Evolutionary conservation across 73 alveolate species (phyloP), one percentile per base, ranked within the genome.

Genomic region (Strombidium stylifer): DNA sequence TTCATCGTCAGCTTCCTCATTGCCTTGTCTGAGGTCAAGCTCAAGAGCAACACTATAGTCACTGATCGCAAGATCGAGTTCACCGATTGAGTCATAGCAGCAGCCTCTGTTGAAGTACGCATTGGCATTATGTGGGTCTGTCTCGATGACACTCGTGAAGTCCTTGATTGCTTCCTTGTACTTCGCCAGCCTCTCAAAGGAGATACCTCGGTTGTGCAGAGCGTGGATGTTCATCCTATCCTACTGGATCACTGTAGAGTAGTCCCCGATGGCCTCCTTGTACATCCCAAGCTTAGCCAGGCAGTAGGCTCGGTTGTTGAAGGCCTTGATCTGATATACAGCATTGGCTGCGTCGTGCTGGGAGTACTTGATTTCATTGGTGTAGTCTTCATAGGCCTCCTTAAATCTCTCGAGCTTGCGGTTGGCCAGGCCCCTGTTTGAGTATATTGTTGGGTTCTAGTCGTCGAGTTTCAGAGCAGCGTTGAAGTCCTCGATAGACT

Each of bases 31-130:
- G 81, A 70, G 73, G 73, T 91, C 94, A 28, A 87, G 69, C 72
- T 91, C 98, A 1, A 91, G 81, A 1, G 98, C 98, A 64, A 82
- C 81, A 5, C 95, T 52, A 64, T 91, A 91, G 49, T 91, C 98
- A 67, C 60, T 58, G 30, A 91, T 91, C 14, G 98, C 98, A 31
- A 62, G 57, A 47, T 89, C 97, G 25, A 71, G 69, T 52, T 84
- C 87, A 56, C 87, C 89, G 0, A 89, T 70, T 48, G 85, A 93
- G 72, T 95, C 99, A 72, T 89, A 95, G 39, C 99, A 95, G 56
- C 99, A 95, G 11, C 99, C 99, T 52, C 99, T 73, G 77, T 95
- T 95, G 75, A 95, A 93, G 73, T 87, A 95, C 2, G 99, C 99
- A 85, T 95, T 95, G 0, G 99, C 98, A 69, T 92, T 92, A 68